phyloP scores from a whole-genome alignment of 371 early-diverging fungal genomes.

The Syncephalastrum sp. region DNA sequence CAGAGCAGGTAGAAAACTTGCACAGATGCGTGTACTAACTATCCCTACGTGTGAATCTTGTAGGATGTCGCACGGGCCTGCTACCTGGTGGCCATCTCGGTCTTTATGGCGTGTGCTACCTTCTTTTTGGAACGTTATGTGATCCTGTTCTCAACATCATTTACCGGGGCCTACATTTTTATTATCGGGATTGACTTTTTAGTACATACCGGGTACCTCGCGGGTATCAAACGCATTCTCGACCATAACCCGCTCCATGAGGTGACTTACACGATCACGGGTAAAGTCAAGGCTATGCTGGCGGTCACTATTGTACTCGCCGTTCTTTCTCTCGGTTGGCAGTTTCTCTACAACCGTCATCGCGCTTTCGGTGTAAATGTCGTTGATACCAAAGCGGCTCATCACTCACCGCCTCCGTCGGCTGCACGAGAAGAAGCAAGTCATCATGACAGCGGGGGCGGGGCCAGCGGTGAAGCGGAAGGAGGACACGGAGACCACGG shows the following conservation, averaged over 20 bases:
- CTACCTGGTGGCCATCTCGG: conserved; percentile 19
- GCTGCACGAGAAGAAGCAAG: conserved; percentile 6
- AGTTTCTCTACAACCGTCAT: conserved; percentile 19
- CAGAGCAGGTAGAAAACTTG: too few species aligned
- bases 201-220: conserved; percentile 21
- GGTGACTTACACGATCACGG: conserved; percentile 12
- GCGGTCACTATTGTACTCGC: conserved; percentile 22
- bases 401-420: not conserved
- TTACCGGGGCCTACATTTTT: conserved; percentile 21
- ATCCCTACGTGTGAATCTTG: not conserved
- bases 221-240: conserved; percentile 17
- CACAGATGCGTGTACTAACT: too few species aligned
- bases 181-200: conserved; percentile 21
- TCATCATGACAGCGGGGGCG: too few species aligned
- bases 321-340: conserved; percentile 28
- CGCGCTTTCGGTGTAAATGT: conserved; percentile 22
- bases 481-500: too few species aligned
- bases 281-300: conserved; percentile 21
- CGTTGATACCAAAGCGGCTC: conserved; percentile 3
- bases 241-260: conserved; percentile 17
- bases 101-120: conserved; percentile 11
- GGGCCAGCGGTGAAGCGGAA: too few species aligned
- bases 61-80: conserved; percentile 22
- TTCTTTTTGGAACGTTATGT: conserved; percentile 24
- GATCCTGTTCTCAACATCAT: conserved; percentile 18